These are phyloP conservation scores for Calonectria pseudoreteaudii DNA, from an alignment of 2,329 filamentous ascomycete genomes.

Conservation along the genomic window DNA sequence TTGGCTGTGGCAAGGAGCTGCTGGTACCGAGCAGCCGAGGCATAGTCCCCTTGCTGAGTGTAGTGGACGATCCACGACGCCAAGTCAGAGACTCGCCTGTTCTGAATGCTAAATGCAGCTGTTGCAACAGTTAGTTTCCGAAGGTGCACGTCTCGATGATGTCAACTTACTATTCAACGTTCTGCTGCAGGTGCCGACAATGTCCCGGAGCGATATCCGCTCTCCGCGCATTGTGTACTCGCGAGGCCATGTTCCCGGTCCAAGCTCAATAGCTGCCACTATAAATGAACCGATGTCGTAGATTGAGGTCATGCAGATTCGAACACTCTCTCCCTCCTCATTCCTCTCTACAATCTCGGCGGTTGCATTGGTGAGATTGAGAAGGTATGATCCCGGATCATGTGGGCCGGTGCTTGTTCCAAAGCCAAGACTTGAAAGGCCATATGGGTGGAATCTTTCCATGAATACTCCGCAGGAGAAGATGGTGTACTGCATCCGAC, in stretches of 20 bases:
- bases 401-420: conserved; percentile 66
- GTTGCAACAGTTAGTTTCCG: conserved; percentile 32
- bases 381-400: conserved; percentile 73
- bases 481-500: conserved; percentile 72
- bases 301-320: conserved; percentile 75
- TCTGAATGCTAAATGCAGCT: conserved; percentile 55
- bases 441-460: conserved; percentile 78
- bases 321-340: conserved; percentile 60
- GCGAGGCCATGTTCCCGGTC: conserved; percentile 70
- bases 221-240: conserved; percentile 80
- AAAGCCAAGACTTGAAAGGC: conserved; percentile 70
- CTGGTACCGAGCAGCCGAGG: conserved; percentile 66
- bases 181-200: conserved; percentile 63
- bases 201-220: conserved; percentile 68
- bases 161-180: conserved; percentile 60
- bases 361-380: conserved; percentile 68
- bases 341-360: conserved; percentile 72
- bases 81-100: conserved; percentile 55
- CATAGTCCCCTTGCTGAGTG: conserved; percentile 60
- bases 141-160: background rate
- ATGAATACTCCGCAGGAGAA: conserved; percentile 83
- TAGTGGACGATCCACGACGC: conserved; percentile 55
- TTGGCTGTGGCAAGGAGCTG: conserved; percentile 76
- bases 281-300: conserved; percentile 79
- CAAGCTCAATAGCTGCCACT: conserved; percentile 75